These are phyloP conservation scores for Gastrolobium villosum DNA, from an alignment of 306 rosid species.

Conservation along the genomic window DNA sequence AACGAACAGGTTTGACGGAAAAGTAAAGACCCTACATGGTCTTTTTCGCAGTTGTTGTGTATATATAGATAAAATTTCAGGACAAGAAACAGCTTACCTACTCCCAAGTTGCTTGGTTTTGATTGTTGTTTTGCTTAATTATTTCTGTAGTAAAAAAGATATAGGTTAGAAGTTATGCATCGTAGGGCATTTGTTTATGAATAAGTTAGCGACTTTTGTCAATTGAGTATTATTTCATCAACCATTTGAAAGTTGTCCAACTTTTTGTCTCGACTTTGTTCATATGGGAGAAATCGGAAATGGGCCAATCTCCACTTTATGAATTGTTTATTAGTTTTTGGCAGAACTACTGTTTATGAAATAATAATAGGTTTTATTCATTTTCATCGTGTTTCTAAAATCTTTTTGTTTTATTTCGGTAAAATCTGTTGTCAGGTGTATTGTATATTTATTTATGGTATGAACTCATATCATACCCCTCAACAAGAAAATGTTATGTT, in stretches of 20 bases:
- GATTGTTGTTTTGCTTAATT: constrained; percentile 33
- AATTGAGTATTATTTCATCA: constrained; percentile 39
- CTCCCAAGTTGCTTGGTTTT: constrained; percentile 44
- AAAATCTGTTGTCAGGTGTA: not conserved
- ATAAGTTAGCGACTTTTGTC: constrained; percentile 44
- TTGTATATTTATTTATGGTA: not conserved
- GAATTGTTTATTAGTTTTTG: constrained; percentile 17
- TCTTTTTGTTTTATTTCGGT: too few relatives aligned
- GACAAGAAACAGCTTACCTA: constrained; percentile 53
- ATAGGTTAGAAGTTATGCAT: constrained; percentile 44
- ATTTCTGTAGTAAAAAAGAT: constrained; percentile 54
- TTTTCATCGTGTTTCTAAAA: not conserved
- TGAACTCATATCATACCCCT: too few relatives aligned
- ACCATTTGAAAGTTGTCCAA: constrained; percentile 20
- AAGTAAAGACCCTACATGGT: constrained; percentile 32
- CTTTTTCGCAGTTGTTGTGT: constrained; percentile 37
- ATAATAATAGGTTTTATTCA: not conserved
- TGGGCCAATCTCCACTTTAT: constrained; percentile 3
- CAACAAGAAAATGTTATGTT: too few relatives aligned
- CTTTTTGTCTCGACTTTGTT: not conserved
- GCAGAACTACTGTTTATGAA: not conserved
- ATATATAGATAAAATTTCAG: constrained; percentile 57
- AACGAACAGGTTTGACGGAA: constrained; percentile 70
- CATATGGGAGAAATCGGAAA: not conserved
- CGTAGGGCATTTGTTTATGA: constrained; percentile 43